Conservation (phyloP, 1,284 basidiomycete species). For the Melanopsichium pennsylvanicum region DNA sequence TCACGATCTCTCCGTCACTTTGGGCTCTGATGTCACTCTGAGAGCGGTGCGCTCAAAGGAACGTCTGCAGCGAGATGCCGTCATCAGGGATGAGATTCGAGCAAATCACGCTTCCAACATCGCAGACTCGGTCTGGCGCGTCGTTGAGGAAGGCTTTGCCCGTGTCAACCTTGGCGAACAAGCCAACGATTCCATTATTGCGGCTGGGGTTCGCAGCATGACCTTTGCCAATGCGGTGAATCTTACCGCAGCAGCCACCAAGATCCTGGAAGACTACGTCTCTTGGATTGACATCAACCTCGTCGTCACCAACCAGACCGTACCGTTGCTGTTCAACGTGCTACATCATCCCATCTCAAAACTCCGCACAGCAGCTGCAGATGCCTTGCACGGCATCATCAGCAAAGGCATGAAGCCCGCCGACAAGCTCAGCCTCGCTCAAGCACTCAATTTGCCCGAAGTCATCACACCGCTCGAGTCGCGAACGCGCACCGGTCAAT, state of each 20-base stretch:
- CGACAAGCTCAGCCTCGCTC: conserved; percentile 89
- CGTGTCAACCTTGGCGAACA: conserved; percentile 43
- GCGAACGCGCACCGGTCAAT: conserved; percentile 45
- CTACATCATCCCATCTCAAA: conserved; percentile 77
- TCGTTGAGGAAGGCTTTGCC: conserved; percentile 76
- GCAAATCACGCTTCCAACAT: conserved; percentile 77
- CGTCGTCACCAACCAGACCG: conserved; percentile 87
- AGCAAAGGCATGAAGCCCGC: conserved; percentile 90
- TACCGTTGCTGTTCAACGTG: conserved; percentile 83
- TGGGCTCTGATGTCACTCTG: conserved; percentile 63
- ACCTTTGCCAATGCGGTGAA: conserved; percentile 66
- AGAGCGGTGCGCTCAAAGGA: conserved; percentile 60
- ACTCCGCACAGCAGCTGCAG: conserved; percentile 79
- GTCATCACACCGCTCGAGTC: conserved; percentile 54
- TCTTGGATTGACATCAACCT: conserved; percentile 98
- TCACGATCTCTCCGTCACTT: conserved; percentile 62
- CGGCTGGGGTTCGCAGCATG: conserved; percentile 70
- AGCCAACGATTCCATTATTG: conserved; percentile 5
- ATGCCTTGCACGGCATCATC: conserved; percentile 81
- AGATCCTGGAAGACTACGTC: conserved; percentile 91
- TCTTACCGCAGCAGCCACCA: conserved; percentile 79
- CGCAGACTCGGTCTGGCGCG: conserved; percentile 84
- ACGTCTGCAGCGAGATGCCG: conserved; percentile 61
- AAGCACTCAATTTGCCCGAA: conserved; percentile 75
- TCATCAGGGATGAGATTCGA: conserved; percentile 63